Evolutionary conservation across 108 stramenopile species (phyloP).

Genomic region (Ochromonas danica): DNA sequence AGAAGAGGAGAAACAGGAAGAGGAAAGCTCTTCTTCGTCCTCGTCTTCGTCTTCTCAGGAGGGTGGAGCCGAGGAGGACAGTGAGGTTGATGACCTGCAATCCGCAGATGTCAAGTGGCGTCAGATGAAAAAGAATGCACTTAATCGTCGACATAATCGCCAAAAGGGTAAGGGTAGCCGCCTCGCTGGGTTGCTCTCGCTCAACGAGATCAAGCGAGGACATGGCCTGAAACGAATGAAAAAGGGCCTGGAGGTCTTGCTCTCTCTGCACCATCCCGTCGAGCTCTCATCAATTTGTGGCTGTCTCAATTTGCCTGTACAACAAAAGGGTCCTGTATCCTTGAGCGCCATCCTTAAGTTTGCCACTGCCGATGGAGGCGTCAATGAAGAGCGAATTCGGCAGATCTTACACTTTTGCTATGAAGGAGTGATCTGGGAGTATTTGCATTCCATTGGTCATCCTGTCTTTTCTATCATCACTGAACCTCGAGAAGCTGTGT

Average conservation of each 20-base stretch:
- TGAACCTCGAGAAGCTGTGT: not conserved
- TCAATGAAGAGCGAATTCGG: not conserved
- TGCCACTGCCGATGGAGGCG: not conserved
- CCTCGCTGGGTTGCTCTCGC: too few relatives aligned
- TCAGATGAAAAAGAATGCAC: too few relatives aligned
- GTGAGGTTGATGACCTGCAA: too few relatives aligned
- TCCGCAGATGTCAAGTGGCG: too few relatives aligned
- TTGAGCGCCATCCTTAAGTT: not conserved
- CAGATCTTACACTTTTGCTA: not conserved
- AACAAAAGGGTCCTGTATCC: not conserved
- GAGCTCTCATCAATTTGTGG: conserved; percentile 1
- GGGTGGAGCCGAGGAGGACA: too few relatives aligned
- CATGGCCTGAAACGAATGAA: too few relatives aligned
- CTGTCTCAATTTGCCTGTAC: not conserved
- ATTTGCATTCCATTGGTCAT: conserved; percentile 6
- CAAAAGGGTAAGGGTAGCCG: too few relatives aligned
- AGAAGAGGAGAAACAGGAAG: too few relatives aligned
- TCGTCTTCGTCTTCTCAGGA: too few relatives aligned
- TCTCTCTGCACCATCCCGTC: not conserved
- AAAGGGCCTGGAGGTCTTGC: not conserved
- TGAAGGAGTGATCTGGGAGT: not conserved
- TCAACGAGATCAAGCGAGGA: too few relatives aligned
- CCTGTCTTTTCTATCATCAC: not conserved
- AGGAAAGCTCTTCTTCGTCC: too few relatives aligned
- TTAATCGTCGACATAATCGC: too few relatives aligned